Evolutionary conservation across 805 yeast genomes (phyloP).

Genomic region (Candida arabinofermentans): DNA sequence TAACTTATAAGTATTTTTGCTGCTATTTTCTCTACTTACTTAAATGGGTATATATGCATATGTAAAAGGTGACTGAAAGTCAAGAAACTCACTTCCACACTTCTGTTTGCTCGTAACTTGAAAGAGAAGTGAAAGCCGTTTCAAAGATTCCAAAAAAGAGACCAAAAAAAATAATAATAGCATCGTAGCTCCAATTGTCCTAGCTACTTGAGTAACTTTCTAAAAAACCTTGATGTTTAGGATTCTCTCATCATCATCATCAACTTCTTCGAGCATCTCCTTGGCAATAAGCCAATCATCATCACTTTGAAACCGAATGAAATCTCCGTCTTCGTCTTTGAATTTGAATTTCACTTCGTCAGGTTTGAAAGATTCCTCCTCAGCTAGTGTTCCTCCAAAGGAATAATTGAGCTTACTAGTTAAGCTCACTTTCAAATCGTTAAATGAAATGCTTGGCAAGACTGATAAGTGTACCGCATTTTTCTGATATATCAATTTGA

Average conservation of each 20-base stretch:
- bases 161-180: too few species aligned
- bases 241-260: conserved; percentile 39
- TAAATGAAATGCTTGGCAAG: conserved; percentile 29
- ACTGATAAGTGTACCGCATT: conserved; percentile 65
- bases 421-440: conserved; percentile 37
- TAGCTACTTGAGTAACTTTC: too few species aligned
- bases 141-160: too few species aligned
- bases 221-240: conserved; percentile 19
- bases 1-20: too few species aligned
- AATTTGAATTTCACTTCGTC: conserved; percentile 53
- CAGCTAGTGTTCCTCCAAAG: conserved; percentile 37
- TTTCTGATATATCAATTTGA: conserved; percentile 31
- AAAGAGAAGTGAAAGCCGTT: too few species aligned
- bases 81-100: too few species aligned
- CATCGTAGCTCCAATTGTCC: too few species aligned
- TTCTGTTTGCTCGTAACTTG: too few species aligned
- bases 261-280: conserved; percentile 55
- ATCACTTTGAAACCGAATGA: conserved; percentile 74
- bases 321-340: conserved; percentile 94
- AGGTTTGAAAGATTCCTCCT: conserved; percentile 18
- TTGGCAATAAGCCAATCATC: conserved; percentile 88
- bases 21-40: too few species aligned
- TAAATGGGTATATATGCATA: too few species aligned
- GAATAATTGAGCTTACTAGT: conserved; percentile 51
- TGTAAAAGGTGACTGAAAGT: too few species aligned